Evolutionary conservation across 2,329 filamentous ascomycete genomes (phyloP), one percentile per base, ranked within the genome.

Genomic region (Alternaria hordeiaustralica): DNA sequence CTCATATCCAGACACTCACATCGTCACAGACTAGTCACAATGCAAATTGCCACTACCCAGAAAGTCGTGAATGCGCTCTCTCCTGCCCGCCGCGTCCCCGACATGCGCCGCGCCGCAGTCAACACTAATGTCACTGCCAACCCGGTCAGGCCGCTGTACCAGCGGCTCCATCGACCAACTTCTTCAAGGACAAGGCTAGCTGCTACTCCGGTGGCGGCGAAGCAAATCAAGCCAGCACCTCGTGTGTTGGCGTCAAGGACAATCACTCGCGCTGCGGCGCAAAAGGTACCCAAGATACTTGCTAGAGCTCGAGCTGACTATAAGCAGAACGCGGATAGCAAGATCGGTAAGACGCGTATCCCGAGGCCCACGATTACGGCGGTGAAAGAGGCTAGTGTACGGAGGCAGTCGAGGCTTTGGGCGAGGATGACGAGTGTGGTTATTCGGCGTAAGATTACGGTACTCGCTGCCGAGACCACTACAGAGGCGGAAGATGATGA

Each of bases 51-150:
- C 2, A 44, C 56, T 51, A 49, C 44, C 2, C 9, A 46, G 11
- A 56, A 56, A 36, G 25, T 51, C 25, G 46, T 43, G n/a, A 33
- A 58, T 20, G 18, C 25, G n/a, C 26, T 55, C 43, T 20, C 43
- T 28, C 28, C 47, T 60, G 58, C 49, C 44, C 49, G 41, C 50
- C 49, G 49, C 41, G 58, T 60, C 41, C 49, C 58, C n/a, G 58
- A 54, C 49, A 47, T 54, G 49, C 49, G 43, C 41, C n/a, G 49
- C 43, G 28, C 23, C 11, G 58, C 49, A 60, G 41, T 36, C 6
- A 33, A 55, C n/a, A 44, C 49, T 55, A 60, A 49, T 60, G 58
- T 54, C 58, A 36, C 21, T 6, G 49, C 20, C 49, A 47, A 60
- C 11, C 28, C 23, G 58, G 28, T 46, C 49, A 60, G 26, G 58